A percentile compares a stretch with the other conserved stretches of the same genome.
Evolutionary conservation across 805 yeast species (phyloP).

Genomic region (Saccharomycopsis microspora): DNA sequence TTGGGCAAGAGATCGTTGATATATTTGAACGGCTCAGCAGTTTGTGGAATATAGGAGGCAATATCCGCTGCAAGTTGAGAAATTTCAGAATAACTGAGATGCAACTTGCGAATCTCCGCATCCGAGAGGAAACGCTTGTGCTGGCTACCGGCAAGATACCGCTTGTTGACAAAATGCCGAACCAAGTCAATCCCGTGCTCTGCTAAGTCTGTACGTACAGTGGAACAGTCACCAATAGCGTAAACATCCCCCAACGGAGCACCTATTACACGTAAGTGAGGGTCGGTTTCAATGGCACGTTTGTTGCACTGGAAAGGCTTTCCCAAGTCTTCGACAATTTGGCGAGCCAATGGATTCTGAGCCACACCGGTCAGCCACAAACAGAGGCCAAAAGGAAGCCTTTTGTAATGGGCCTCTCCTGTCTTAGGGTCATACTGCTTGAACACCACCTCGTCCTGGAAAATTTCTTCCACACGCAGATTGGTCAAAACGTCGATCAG

Average conservation of each 20-base stretch:
- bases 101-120: constrained; percentile 38
- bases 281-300: constrained; percentile 67
- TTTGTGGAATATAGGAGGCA: constrained; percentile 42
- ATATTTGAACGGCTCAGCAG: constrained; percentile 41
- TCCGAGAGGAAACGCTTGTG: constrained; percentile 28
- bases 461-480: constrained; percentile 49
- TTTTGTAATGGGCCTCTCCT: constrained; percentile 29
- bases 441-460: constrained; percentile 47
- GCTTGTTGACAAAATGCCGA: constrained; percentile 30
- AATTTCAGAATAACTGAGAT: constrained; percentile 37
- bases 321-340: constrained; percentile 36
- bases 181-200: constrained; percentile 43
- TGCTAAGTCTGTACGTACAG: constrained; percentile 49
- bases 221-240: constrained; percentile 65
- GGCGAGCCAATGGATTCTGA: constrained; percentile 48
- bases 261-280: constrained; percentile 60
- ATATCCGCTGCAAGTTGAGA: constrained; percentile 36
- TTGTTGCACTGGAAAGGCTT: constrained; percentile 40
- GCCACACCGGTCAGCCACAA: constrained; percentile 73
- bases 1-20: constrained; percentile 40
- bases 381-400: constrained; percentile 56
- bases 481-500: constrained; percentile 51
- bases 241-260: constrained; percentile 58
- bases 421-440: constrained; percentile 34
- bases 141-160: constrained; percentile 25